These are phyloP conservation scores for Tetrahymena elliotti DNA, from an alignment of 73 alveolate species.

Conservation along the genomic window DNA sequence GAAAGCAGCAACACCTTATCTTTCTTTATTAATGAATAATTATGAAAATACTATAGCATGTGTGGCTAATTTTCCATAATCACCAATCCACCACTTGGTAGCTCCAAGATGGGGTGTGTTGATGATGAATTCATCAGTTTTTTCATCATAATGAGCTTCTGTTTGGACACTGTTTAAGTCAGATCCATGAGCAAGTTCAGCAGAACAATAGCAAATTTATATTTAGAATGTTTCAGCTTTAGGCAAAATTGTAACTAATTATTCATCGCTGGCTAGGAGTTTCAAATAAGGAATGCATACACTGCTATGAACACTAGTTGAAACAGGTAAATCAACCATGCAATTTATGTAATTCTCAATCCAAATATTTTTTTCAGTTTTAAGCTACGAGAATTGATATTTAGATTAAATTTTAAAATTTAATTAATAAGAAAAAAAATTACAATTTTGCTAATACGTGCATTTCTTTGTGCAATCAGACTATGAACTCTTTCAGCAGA, in stretches of 20 bases:
- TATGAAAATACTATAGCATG: constrained; percentile 69
- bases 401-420: not conserved
- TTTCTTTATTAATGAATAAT: constrained; percentile 56
- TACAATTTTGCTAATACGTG: not conserved
- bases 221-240: not conserved
- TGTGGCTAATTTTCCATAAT: constrained; percentile 59
- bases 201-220: constrained; percentile 46
- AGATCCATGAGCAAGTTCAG: constrained; percentile 88
- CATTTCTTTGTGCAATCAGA: not conserved
- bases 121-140: constrained; percentile 59
- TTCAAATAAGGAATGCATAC: not conserved
- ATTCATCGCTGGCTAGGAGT: not conserved
- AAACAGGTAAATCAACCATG: not conserved
- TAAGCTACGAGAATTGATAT: not conserved
- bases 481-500: not conserved
- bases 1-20: constrained; percentile 68
- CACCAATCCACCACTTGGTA: constrained; percentile 86
- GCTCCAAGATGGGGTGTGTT: constrained; percentile 58
- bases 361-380: not conserved
- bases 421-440: not conserved
- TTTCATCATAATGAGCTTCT: constrained; percentile 59
- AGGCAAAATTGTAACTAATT: not conserved
- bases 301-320: not conserved
- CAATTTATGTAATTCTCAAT: not conserved
- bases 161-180: constrained; percentile 66